Percentiles rank a stretch among this genome's conserved stretches.
Conservation (phyloP, 177 flowering plant species). For the Vitis hybrid region DNA sequence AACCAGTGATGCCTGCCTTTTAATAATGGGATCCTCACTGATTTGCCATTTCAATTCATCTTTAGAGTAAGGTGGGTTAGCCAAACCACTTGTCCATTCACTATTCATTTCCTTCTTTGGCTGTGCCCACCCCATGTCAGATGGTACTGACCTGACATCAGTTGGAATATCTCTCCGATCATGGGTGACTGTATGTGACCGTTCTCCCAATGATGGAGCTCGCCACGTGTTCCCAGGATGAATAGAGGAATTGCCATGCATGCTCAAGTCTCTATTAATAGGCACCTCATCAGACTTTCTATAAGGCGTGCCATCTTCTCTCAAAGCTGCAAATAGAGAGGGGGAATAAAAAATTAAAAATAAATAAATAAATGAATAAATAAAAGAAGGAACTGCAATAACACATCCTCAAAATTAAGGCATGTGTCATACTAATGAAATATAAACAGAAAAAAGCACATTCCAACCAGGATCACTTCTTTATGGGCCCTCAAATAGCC, state of each 20-base stretch:
- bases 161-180: constrained; percentile 41
- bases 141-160: constrained; percentile 39
- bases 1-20: constrained; percentile 52
- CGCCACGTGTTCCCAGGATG: constrained; percentile 43
- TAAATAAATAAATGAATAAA: background rate
- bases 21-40: constrained; percentile 42
- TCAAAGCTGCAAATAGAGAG: constrained; percentile 35
- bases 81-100: constrained; percentile 30
- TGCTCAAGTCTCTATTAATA: constrained; percentile 27
- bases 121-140: constrained; percentile 50
- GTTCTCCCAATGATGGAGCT: constrained; percentile 48
- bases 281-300: constrained; percentile 41
- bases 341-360: background rate
- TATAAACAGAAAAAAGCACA: background rate
- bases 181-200: constrained; percentile 21
- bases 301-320: constrained; percentile 27
- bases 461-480: background rate
- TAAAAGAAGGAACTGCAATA: background rate
- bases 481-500: background rate
- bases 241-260: constrained; percentile 36
- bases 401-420: background rate
- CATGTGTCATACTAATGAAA: background rate
- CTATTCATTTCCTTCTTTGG: constrained; percentile 42
- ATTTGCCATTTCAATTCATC: constrained; percentile 45
- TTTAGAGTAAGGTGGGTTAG: constrained; percentile 27